Percentiles rank a stretch among this genome's conserved stretches.
phyloP scores from a whole-genome alignment of 1,284 basidiomycete species.

The Melanopsichium pennsylvanicum region DNA sequence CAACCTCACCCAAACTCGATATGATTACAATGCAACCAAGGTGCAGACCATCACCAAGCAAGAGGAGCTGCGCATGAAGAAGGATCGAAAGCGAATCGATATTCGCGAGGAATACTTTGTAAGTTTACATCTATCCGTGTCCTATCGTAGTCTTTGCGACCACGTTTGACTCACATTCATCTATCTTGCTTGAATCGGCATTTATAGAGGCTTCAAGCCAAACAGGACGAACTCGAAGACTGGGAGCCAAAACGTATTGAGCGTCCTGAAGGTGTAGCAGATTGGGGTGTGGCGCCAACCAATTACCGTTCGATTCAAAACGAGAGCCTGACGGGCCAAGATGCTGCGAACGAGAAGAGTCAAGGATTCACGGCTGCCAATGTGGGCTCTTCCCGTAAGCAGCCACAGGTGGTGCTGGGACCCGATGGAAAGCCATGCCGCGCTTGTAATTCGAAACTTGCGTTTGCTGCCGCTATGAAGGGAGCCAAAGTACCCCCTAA shows the following conservation, averaged over 20 bases:
- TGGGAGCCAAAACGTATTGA: conserved; percentile 88
- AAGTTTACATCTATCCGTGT: no score
- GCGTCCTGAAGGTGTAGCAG: conserved; percentile 81
- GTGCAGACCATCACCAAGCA: conserved; percentile 79
- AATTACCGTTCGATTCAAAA: conserved; percentile 19
- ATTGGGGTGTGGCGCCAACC: conserved; percentile 81
- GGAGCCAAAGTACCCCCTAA: conserved; percentile 11
- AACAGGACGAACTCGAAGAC: conserved; percentile 77
- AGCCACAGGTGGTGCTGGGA: conserved; percentile 50
- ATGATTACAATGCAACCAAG: conserved; percentile 84
- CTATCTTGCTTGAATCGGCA: not conserved
- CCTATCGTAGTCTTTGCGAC: not conserved
- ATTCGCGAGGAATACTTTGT: conserved; percentile 90
- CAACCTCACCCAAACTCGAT: conserved; percentile 86
- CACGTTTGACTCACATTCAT: not conserved
- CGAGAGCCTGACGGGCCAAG: conserved; percentile 66
- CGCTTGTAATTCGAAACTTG: conserved; percentile 61
- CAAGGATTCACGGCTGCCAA: conserved; percentile 20
- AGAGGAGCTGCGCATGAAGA: conserved; percentile 81
- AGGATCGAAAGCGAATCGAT: conserved; percentile 84
- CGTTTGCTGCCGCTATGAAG: conserved; percentile 59
- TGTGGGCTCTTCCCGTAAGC: conserved; percentile 14
- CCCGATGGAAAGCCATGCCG: conserved; percentile 65
- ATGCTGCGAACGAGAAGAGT: conserved; percentile 16
- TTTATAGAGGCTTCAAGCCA: conserved; percentile 64